Evolutionary conservation across 2,329 filamentous ascomycete genomes (phyloP).

Genomic region (Colletotrichum agaves): DNA sequence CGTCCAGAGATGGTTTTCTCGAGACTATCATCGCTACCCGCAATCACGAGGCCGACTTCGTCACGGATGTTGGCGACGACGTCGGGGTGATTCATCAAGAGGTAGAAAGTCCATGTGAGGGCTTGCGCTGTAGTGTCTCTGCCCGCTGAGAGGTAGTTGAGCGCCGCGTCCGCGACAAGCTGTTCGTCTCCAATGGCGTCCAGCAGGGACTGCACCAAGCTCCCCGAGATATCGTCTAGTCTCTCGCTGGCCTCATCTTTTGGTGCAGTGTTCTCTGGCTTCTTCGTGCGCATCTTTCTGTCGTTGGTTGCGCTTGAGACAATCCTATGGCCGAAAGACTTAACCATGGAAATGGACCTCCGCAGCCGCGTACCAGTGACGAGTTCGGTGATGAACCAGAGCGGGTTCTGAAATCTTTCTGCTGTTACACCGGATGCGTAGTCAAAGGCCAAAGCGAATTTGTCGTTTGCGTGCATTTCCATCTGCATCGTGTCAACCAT

Average conservation of each 20-base stretch:
- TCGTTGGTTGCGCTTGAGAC: constrained; percentile 64
- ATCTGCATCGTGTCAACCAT: constrained; percentile 55
- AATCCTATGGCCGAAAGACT: constrained; percentile 66
- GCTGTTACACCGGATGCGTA: constrained; percentile 69
- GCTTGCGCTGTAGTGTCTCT: constrained; percentile 74
- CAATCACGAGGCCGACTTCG: constrained; percentile 48
- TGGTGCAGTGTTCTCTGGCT: not conserved
- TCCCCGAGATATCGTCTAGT: constrained; percentile 59
- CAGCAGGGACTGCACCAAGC: constrained; percentile 69
- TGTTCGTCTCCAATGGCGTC: constrained; percentile 64
- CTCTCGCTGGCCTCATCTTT: constrained; percentile 39
- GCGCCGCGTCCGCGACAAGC: constrained; percentile 71
- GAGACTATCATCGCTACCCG: constrained; percentile 31
- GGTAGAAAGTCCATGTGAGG: constrained; percentile 72
- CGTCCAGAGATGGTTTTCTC: constrained; percentile 44
- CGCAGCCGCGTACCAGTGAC: constrained; percentile 61
- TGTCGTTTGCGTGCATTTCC: constrained; percentile 71
- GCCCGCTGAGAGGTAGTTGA: constrained; percentile 74
- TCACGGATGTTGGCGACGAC: constrained; percentile 53
- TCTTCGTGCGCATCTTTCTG: constrained; percentile 40
- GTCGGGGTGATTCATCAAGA: constrained; percentile 63
- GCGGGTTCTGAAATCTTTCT: constrained; percentile 72
- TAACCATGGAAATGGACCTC: constrained; percentile 60
- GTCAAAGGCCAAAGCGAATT: constrained; percentile 71
- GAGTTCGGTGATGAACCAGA: constrained; percentile 69